Base-by-base conservation (phyloP, 2,329 filamentous ascomycete genomes). In the Coniochaeta sp. region DNA sequence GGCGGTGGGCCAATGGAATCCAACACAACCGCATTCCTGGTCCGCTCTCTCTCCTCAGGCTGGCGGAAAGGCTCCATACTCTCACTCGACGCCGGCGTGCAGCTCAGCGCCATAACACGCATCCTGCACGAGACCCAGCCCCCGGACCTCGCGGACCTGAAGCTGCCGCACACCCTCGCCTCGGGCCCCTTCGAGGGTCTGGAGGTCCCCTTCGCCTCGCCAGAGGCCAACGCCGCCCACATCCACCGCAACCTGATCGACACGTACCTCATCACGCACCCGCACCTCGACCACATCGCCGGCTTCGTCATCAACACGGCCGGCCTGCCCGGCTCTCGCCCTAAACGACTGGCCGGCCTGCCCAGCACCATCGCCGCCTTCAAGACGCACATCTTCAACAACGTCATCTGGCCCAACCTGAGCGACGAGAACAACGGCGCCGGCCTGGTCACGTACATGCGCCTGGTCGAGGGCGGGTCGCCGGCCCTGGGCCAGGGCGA, bases 371-470 rank as follows among this genome's bases (percentile, higher is more conserved):
- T 99, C 58, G 83, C 91, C 54, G 93, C 93, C 0, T 88, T 99
- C 74, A 98, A 96, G 72, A 86, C 81, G 0, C 93, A 99, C 74
- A 91, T 99, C 62, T 99, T 99, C 79, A 99, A 99, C 74, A 96
- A 97, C 69, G 79, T 96, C 61, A 96, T 98, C 59, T 99, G 95
- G 95, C 95, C 95, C 0, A 99, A 99, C 66, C 77, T 99, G 42
- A 96, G 91, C 0, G 93, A 99, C 69, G 95, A 99, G 75, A 95
- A 96, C 71, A 92, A 93, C 36, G 95, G 95, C 26, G 93, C 93
- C 4, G 95, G 95, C 0, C 81, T 99, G 30, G 86, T 99, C 36
- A 96, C 91, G 0, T 98, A 96, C 67, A 88, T 92, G 71, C 85
- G 95, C 17, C 79, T 99, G 10, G 88, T 91, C 5, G 93, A 97